Evolutionary conservation across 495 filamentous ascomycete genomes (phyloP).

Genomic region (Tuber microsphaerosporum): DNA sequence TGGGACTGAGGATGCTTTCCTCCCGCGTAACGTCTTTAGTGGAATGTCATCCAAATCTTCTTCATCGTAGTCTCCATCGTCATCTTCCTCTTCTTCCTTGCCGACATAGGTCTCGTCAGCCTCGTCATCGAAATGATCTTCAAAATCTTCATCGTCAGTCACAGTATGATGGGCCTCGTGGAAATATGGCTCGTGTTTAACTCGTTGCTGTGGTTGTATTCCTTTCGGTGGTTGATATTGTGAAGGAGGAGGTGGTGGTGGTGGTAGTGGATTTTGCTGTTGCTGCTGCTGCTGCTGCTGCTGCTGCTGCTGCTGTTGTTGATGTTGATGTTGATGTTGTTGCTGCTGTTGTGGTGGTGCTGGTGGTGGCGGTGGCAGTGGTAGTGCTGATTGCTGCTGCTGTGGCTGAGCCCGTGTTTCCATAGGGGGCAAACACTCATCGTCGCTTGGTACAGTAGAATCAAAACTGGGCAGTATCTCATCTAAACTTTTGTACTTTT

Average conservation of each 20-base stretch:
- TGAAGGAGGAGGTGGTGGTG: constrained; percentile 4
- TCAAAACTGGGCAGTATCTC: constrained; percentile 61
- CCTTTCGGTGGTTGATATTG: constrained; percentile 4
- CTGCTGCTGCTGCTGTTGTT: not conserved
- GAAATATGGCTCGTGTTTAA: constrained; percentile 14
- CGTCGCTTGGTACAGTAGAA: constrained; percentile 65
- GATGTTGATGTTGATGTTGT: not conserved
- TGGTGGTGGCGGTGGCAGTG: constrained; percentile 7
- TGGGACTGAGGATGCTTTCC: constrained; percentile 24
- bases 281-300: constrained; percentile 5
- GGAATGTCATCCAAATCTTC: constrained; percentile 41
- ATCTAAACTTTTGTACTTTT: constrained; percentile 50
- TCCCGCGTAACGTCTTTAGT: constrained; percentile 34
- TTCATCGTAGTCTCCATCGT: constrained; percentile 54
- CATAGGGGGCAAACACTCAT: constrained; percentile 45
- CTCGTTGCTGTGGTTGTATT: constrained; percentile 17
- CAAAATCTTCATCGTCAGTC: constrained; percentile 38
- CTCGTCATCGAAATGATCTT: constrained; percentile 36
- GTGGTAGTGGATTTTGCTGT: not conserved
- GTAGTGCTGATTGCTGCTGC: constrained; percentile 15
- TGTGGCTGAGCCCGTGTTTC: constrained; percentile 17
- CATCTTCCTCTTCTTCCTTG: constrained; percentile 50
- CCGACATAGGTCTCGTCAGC: constrained; percentile 44
- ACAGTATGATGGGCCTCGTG: constrained; percentile 8
- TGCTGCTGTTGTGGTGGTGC: constrained; percentile 1